Base-by-base conservation (phyloP, 2,329 filamentous ascomycete species). In the Aspergillus sergii region DNA sequence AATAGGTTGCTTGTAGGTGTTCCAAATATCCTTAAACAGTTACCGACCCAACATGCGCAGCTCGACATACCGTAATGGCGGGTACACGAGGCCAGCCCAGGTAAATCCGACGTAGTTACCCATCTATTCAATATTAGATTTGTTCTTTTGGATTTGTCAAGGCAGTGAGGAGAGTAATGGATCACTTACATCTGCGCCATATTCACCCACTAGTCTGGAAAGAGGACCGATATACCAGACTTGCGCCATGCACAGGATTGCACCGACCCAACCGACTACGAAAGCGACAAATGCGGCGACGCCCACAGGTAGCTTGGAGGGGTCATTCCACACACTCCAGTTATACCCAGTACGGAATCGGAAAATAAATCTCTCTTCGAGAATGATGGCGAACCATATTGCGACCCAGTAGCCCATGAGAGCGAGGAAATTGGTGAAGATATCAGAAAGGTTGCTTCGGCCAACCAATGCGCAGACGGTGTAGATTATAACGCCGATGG, bases 341-440 rank as follows among this genome's bases (percentile, higher is more conserved):
- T 87, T 83, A 75, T 86, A 90, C 1, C 79, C 80, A 1, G 71
- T 70, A 56, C 74, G 79, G 3, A 80, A 77, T 2, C 87, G 81
- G 73, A 91, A 91, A 56, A 91, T 79, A 23, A 88, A 73, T 56
- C 88, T 84, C 71, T 91, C 89, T 63, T 81, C 78, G 16, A 80
- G 74, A 2, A 86, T 79, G 54, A 91, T 89, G 1, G 84, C 83
- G 23, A 90, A 81, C 86, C 87, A 89, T 51, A 90, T 86, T 16
- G 83, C 83, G 19, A 89, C 83, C 88, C 88, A 91, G 75, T 91
- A 91, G 1, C 89, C 89, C 86, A 91, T 91, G 26, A 91, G 77
- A 0, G 88, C 87, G 6, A 91, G 80, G 73, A 91, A 90, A 72
- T 91, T 91, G 12, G 86, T 87, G 72, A 91, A 90, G 62, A 91